Conservation (phyloP, 1,284 basidiomycete genomes). For the Pholiota adiposa region DNA sequence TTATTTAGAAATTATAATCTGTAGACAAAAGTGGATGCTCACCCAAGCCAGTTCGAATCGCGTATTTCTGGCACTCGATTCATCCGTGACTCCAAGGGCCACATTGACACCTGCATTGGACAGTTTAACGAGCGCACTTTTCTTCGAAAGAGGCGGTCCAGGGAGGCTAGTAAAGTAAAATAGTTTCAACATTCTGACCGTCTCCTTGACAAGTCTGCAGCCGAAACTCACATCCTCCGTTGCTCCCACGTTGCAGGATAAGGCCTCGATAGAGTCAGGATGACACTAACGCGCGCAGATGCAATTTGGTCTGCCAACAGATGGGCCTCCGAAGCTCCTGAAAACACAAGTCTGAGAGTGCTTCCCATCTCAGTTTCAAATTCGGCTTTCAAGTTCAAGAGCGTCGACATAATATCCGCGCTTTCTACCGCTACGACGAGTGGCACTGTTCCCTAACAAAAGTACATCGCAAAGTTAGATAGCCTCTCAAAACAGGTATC, state of each 20-base stretch:
- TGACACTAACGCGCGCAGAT: conserved; percentile 59
- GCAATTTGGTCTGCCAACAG: conserved; percentile 66
- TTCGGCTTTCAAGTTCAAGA: conserved; percentile 65
- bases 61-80: conserved; percentile 59
- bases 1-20: too few species aligned
- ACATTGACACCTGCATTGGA: conserved; percentile 62
- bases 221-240: conserved; percentile 48
- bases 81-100: conserved; percentile 60
- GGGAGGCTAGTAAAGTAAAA: conserved; percentile 60
- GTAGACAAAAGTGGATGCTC: too few species aligned
- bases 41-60: conserved; percentile 73
- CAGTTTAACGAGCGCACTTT: conserved; percentile 55
- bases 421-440: conserved; percentile 59
- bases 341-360: conserved; percentile 49
- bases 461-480: too few species aligned
- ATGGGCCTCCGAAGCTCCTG: conserved; percentile 67
- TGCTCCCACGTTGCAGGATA: conserved; percentile 63
- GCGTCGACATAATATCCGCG: conserved; percentile 70
- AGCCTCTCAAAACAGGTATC: too few species aligned
- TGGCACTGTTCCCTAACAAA: conserved; percentile 25
- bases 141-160: conserved; percentile 63
- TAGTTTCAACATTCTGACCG: too few species aligned
- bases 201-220: conserved; percentile 38
- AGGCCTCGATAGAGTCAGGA: conserved; percentile 55
- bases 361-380: conserved; percentile 48